Conservation (phyloP, 352 stramenopile species). For the Saprolegnia diclina region DNA sequence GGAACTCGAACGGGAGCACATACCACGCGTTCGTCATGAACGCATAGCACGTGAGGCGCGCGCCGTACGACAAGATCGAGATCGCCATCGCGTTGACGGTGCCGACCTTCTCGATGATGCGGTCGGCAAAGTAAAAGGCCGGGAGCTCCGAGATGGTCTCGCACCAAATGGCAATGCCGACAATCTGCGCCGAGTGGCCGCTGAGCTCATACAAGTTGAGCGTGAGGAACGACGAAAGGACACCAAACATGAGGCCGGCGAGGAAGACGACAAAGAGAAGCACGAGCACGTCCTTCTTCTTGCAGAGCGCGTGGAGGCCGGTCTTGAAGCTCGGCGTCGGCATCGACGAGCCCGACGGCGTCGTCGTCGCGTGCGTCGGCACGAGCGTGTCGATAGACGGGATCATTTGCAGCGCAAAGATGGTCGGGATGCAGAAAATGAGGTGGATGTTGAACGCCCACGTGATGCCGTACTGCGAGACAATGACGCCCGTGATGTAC, state of each 20-base stretch:
- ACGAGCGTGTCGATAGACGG: conserved; percentile 16
- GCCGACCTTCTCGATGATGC: conserved; percentile 58
- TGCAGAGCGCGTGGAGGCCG: background rate
- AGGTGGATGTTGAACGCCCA: conserved; percentile 50
- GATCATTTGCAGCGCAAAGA: conserved; percentile 25
- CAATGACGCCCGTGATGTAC: conserved; percentile 42
- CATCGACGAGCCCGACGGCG: background rate
- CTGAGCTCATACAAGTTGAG: conserved; percentile 70
- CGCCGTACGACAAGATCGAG: conserved; percentile 47
- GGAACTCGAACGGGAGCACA: conserved; percentile 51
- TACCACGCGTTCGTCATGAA: conserved; percentile 58
- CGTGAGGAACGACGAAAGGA: conserved; percentile 69
- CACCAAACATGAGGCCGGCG: conserved; percentile 46
- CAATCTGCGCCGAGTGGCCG: conserved; percentile 49
- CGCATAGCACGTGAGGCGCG: conserved; percentile 59
- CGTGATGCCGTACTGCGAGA: conserved; percentile 36
- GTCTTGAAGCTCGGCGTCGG: background rate
- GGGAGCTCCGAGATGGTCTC: conserved; percentile 68
- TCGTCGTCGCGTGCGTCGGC: background rate
- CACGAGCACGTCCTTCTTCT: conserved; percentile 49
- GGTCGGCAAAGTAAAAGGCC: conserved; percentile 68
- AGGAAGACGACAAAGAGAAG: conserved; percentile 64
- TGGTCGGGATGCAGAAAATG: conserved; percentile 32
- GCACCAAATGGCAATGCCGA: conserved; percentile 60
- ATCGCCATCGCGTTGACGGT: conserved; percentile 48